Base-by-base conservation (phyloP, 805 yeast species). In the Pichia thaimueangensis region DNA sequence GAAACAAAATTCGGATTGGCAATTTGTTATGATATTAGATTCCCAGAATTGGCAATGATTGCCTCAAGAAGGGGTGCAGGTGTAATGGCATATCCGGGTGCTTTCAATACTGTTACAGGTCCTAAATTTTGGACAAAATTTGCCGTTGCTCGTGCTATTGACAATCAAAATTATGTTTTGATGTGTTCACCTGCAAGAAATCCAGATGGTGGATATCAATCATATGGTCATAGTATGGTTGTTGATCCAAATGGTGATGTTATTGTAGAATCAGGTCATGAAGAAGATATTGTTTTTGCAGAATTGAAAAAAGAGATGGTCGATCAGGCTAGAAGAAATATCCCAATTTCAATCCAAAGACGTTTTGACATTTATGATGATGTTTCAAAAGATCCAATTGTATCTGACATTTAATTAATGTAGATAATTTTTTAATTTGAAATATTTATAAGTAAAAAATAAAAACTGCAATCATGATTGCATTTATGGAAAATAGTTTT, bases 171-270 rank as follows among this genome's bases (percentile, higher is more conserved):
- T 13, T 84, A 76, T 48, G 82, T 85, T 4, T 69, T 91, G 29
- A 64, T 86, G 50, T 87, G 96, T 50, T 86, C 96, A 7, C 96
- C 96, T 3, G 89, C 96, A 3, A 74, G 97, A 55, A 87, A 86
- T 30, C 49, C 56, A 16, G 58, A 71, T 10, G 68, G 69, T 13
- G 73, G 71, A 8, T 80, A 80, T 54, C 82, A 78, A 49, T 80
- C 84, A 0, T 80, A 76, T 53, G 86, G 86, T 1, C 86, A 80
- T 53, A 75, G 82, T 0, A 56, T 80, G 56, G 76, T 80, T 4
- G 82, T 74, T 34, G 77, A 75, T 55, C 86, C 86, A 17, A 65
- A 65, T 49, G 86, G 86, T 31, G 69, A 70, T 21, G 67, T 80
- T 19, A 47, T 80, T 20, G 76, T 75, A 6, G 89, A 85, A 57